A percentile compares a stretch with the other conserved stretches of the same genome.
Evolutionary conservation across 257 asterid species (phyloP).

Genomic region (Paulownia fortunei): DNA sequence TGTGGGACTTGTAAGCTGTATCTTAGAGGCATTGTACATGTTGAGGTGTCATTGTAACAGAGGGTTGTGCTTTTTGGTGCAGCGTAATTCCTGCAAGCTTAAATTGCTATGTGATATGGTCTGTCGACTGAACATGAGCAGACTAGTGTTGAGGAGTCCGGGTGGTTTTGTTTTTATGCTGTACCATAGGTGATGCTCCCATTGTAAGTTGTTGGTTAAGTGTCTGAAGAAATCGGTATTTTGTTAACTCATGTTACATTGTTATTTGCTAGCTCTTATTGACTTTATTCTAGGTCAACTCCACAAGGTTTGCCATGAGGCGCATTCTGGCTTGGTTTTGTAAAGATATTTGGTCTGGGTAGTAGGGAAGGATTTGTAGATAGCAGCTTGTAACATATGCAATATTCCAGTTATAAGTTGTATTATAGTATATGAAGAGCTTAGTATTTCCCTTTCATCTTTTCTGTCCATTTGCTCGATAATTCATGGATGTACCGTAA

Average conservation of each 20-base stretch:
- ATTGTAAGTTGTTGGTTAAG: slow-evolving; percentile 26
- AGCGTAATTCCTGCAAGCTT: slow-evolving; percentile 33
- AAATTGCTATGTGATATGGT: slow-evolving; percentile 13
- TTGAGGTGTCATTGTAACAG: slow-evolving; percentile 24
- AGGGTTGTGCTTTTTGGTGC: slow-evolving; percentile 36
- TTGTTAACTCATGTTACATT: slow-evolving; percentile 20
- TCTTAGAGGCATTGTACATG: slow-evolving; percentile 25
- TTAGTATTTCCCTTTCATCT: not conserved
- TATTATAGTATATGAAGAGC: not conserved
- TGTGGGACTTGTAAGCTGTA: slow-evolving; percentile 28
- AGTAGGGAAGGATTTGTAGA: slow-evolving; percentile 2
- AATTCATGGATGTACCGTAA: not conserved
- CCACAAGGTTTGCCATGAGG: not conserved
- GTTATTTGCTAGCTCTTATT: slow-evolving; percentile 10
- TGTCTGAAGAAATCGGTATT: slow-evolving; percentile 23
- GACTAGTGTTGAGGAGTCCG: not conserved
- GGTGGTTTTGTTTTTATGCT: slow-evolving; percentile 4
- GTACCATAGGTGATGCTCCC: slow-evolving; percentile 21
- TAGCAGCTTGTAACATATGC: slow-evolving; percentile 18
- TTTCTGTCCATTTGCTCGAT: not conserved
- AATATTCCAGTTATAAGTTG: not conserved
- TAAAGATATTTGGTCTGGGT: not conserved
- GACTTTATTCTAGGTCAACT: not conserved
- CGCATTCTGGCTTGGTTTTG: not conserved
- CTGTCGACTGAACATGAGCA: not conserved